Evolutionary conservation across 192 early-diverging fungal genomes (phyloP), one percentile per base, ranked within the genome.

Genomic region (Coemansia sp.): DNA sequence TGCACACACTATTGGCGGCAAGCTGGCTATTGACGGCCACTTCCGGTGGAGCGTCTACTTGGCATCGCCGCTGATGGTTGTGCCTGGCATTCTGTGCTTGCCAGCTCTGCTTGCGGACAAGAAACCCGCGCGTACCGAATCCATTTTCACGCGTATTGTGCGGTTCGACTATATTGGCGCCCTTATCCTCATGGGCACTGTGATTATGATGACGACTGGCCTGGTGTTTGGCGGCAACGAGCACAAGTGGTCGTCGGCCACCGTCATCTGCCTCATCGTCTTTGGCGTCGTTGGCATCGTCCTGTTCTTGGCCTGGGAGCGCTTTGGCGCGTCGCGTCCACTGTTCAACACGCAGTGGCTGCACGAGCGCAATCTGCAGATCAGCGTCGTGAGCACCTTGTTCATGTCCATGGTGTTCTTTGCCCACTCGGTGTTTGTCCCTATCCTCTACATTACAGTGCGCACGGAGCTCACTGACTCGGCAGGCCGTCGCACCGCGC

Each of bases 161-260:
- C 47, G 32, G 15, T 81, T 66, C 57, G 78, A 81, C 69, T 68
- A 62, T 5, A 36, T 71, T 19, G 78, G 78, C 38, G 51, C 69
- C 7, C 11, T 75, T 12, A 38, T 81, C 37, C 72, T 81, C 19
- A 43, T 81, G 2, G 78, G 78, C 64, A 51, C 78, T 0, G 72
- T 64, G 6, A 61, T 72, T 10, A 81, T 81, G 78, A 45, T 70
- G 41, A 81, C 78, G 17, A 65, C 56, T 31, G 79, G 74, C 14
- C 38, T 70, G 57, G 71, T 71, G 25, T 82, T 72, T 57, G 79
- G 79, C 43, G 79, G 79, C 60, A 82, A 82, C 61, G 79, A 82
- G 74, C 70, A 76, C 39, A 47, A 47, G 42, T 82, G 79, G 79
- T 64, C 36, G 57, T 70, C 79, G n/a, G 79, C 74, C 4, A 82